A percentile compares a stretch with the other conserved stretches of the same genome.
phyloP scores from a whole-genome alignment of 257 asterid species.

The Gentiana dahurica region DNA sequence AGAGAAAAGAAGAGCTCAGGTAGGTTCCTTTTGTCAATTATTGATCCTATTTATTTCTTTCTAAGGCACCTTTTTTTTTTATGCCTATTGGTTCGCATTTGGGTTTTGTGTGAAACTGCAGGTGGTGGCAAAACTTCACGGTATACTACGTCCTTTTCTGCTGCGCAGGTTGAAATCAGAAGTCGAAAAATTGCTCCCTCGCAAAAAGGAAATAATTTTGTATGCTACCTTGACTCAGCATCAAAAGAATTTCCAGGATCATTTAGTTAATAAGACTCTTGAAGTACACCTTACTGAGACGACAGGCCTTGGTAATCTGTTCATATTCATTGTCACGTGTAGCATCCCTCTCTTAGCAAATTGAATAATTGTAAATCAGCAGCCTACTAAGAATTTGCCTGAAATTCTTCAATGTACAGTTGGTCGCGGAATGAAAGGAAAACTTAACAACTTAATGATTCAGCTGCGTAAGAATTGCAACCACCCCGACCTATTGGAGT shows the following conservation, averaged over 20 bases:
- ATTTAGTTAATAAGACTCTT: conserved; percentile 70
- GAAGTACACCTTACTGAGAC: conserved; percentile 53
- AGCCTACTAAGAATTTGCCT: too few relatives aligned
- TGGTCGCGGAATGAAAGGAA: conserved; percentile 43
- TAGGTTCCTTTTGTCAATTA: conserved; percentile 10
- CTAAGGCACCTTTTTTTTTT: not conserved
- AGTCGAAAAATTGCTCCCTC: conserved; percentile 85
- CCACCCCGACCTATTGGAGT: conserved; percentile 96
- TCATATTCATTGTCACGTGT: conserved; percentile 33
- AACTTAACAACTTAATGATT: conserved; percentile 72
- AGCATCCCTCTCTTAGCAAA: conserved; percentile 1
- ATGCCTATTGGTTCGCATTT: not conserved
- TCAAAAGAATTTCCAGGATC: conserved; percentile 84
- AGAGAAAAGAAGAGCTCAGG: conserved; percentile 87
- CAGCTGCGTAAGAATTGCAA: conserved; percentile 97
- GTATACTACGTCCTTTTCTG: conserved; percentile 90
- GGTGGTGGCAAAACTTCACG: conserved; percentile 96
- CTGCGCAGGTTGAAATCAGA: conserved; percentile 90
- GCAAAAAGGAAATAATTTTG: conserved; percentile 82
- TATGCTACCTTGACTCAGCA: conserved; percentile 80
- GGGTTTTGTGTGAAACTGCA: conserved; percentile 21
- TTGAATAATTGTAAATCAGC: too few relatives aligned
- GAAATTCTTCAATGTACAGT: too few relatives aligned
- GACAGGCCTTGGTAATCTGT: conserved; percentile 32
- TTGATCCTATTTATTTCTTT: not conserved